These are phyloP conservation scores for Scutellaria barbata DNA, from an alignment of 257 asterid genomes.

Conservation along the genomic window DNA sequence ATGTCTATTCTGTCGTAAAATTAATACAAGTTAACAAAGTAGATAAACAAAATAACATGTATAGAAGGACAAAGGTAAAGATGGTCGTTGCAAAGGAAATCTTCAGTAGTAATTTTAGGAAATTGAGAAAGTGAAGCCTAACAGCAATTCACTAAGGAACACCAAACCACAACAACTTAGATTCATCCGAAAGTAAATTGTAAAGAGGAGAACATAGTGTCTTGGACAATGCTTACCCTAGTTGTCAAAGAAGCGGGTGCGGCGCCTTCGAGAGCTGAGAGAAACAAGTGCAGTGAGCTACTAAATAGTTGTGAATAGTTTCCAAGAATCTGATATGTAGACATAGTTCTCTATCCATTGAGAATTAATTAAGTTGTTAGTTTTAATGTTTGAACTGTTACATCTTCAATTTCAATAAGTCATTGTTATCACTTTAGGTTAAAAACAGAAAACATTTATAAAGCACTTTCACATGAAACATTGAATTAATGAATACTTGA, in stretches of 20 bases:
- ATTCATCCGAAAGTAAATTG: conserved; percentile 21
- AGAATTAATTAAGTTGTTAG: neutral
- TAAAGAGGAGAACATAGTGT: conserved; percentile 5
- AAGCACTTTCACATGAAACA: conserved; percentile 5
- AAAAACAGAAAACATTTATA: neutral
- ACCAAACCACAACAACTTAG: neutral
- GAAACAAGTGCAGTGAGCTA: conserved; percentile 28
- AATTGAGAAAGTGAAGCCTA: conserved; percentile 8
- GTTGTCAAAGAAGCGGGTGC: conserved; percentile 71
- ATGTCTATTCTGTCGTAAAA: conserved; percentile 39
- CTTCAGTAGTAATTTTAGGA: neutral
- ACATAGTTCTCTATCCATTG: neutral
- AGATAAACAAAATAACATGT: neutral
- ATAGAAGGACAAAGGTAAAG: neutral
- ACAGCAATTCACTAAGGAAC: no score
- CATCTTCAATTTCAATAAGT: conserved; percentile 3
- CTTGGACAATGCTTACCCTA: conserved; percentile 52
- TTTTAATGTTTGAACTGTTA: neutral
- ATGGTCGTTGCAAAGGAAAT: neutral
- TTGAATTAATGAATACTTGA: neutral
- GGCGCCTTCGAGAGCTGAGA: conserved; percentile 72
- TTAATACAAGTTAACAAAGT: conserved; percentile 1
- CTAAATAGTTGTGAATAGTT: conserved; percentile 1
- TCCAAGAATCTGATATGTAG: neutral
- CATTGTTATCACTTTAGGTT: neutral